These are phyloP conservation scores for Clarireedia homoeocarpa DNA, from an alignment of 2,329 filamentous ascomycete genomes.

Conservation along the genomic window DNA sequence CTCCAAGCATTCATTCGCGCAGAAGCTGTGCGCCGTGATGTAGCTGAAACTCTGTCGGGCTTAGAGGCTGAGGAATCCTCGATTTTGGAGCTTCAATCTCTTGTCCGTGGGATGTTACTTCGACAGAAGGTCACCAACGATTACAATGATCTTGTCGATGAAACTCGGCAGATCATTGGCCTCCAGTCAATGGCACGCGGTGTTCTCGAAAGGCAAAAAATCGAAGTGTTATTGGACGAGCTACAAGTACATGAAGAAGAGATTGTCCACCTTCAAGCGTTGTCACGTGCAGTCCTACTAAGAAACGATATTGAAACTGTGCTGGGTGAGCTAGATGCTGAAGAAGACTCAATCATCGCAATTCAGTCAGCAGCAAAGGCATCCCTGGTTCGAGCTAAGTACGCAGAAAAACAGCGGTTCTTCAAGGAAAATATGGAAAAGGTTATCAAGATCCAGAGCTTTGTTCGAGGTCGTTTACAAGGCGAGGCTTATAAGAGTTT, in stretches of 20 bases:
- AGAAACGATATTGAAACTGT: conserved; percentile 66
- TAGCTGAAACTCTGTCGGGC: conserved; percentile 40
- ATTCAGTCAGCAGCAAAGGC: conserved; percentile 70
- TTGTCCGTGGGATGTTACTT: conserved; percentile 53
- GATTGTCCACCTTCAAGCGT: conserved; percentile 63
- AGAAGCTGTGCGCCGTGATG: conserved; percentile 43
- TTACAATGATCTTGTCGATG: conserved; percentile 46
- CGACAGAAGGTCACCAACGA: conserved; percentile 43
- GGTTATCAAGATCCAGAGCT: conserved; percentile 97
- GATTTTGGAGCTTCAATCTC: conserved; percentile 48
- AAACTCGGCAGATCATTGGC: conserved; percentile 47
- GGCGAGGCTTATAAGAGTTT: conserved; percentile 97
- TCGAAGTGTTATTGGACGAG: conserved; percentile 56
- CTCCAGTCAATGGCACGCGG: conserved; percentile 64
- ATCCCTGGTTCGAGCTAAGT: conserved; percentile 64
- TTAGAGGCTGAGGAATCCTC: conserved; percentile 39
- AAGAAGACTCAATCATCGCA: conserved; percentile 69
- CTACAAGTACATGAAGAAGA: conserved; percentile 61
- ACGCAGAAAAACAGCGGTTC: conserved; percentile 77
- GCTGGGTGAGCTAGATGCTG: conserved; percentile 69
- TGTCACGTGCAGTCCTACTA: conserved; percentile 71
- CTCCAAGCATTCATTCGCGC: conserved; percentile 39
- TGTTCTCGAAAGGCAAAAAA: conserved; percentile 52
- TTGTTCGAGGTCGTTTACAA: conserved; percentile 88
- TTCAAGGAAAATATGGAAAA: conserved; percentile 98